Evolutionary conservation across 805 yeast species (phyloP).

Genomic region (Kockiozyma suomiensis): DNA sequence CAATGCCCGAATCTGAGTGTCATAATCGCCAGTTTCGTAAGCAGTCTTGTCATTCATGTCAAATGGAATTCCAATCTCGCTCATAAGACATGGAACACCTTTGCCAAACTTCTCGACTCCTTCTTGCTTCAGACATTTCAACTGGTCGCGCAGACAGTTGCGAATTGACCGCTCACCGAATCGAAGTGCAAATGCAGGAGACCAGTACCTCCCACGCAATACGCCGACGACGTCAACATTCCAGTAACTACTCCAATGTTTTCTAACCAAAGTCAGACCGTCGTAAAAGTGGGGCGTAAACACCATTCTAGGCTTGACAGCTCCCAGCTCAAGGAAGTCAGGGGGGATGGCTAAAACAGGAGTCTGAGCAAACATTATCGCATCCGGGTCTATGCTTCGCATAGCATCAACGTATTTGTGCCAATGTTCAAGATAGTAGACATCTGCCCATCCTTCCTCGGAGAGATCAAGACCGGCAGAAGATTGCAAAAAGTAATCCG

Average conservation of each 20-base stretch:
- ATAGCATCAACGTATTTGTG: slow-evolving; percentile 52
- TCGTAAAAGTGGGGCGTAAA: slow-evolving; percentile 92
- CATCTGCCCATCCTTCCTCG: slow-evolving; percentile 61
- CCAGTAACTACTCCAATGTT: slow-evolving; percentile 78
- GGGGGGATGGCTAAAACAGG: slow-evolving; percentile 85
- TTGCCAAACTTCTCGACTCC: slow-evolving; percentile 62
- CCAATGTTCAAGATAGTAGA: slow-evolving; percentile 67
- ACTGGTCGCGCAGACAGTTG: slow-evolving; percentile 68
- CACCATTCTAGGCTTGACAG: slow-evolving; percentile 66
- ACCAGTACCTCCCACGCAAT: slow-evolving; percentile 71
- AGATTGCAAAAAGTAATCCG: slow-evolving; percentile 55
- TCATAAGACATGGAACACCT: slow-evolving; percentile 70
- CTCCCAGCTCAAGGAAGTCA: slow-evolving; percentile 51
- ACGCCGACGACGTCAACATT: slow-evolving; percentile 91
- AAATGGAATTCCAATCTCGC: slow-evolving; percentile 97
- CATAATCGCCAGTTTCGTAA: slow-evolving; percentile 64
- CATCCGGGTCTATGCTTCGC: slow-evolving; percentile 48
- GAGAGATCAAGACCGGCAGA: slow-evolving; percentile 48
- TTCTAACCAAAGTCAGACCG: slow-evolving; percentile 90
- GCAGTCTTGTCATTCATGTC: slow-evolving; percentile 87
- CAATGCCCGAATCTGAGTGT: slow-evolving; percentile 75
- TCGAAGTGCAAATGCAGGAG: slow-evolving; percentile 69
- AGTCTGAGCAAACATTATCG: slow-evolving; percentile 71
- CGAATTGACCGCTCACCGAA: slow-evolving; percentile 76
- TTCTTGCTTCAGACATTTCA: slow-evolving; percentile 67